Conservation (phyloP, 805 yeast genomes). For the Pichia cabralensis region DNA sequence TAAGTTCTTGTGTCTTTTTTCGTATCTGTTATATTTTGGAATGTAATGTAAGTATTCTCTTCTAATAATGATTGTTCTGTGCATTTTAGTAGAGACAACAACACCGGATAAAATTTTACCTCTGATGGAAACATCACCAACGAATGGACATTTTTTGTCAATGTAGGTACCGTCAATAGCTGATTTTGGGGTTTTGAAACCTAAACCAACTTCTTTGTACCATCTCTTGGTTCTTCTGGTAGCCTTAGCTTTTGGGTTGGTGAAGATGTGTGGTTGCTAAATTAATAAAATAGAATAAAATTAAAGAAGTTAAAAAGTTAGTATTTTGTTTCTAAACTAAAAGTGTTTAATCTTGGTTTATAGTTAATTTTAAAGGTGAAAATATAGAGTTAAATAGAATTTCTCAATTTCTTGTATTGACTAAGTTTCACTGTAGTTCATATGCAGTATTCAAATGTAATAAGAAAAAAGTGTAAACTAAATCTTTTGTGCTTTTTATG, state of each 20-base stretch:
- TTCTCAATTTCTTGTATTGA: too few relatives aligned
- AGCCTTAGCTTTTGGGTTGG: slow-evolving; percentile 99
- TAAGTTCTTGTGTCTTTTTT: slow-evolving; percentile 99
- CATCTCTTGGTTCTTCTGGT: slow-evolving; percentile 99
- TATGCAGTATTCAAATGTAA: too few relatives aligned
- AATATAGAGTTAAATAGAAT: too few relatives aligned
- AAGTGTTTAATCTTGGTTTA: too few relatives aligned
- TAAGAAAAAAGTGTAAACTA: too few relatives aligned
- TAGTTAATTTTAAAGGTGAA: too few relatives aligned
- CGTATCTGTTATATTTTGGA: slow-evolving; percentile 99
- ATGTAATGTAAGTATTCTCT: slow-evolving; percentile 99
- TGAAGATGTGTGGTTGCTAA: slow-evolving; percentile 99
- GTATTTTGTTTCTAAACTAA: too few relatives aligned
- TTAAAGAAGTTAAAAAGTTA: slow-evolving; percentile 10
- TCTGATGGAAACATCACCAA: slow-evolving; percentile 94
- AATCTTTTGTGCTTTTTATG: too few relatives aligned
- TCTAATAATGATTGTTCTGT: slow-evolving; percentile 99
- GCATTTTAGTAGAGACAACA: slow-evolving; percentile 99
- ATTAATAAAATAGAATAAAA: slow-evolving; percentile 1
- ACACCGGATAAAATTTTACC: slow-evolving; percentile 99
- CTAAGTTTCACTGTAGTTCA: too few relatives aligned
- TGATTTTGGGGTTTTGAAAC: slow-evolving; percentile 99
- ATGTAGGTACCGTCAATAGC: slow-evolving; percentile 98
- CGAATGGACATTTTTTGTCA: slow-evolving; percentile 99
- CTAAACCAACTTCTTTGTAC: slow-evolving; percentile 99